A percentile compares a stretch with the other conserved stretches of the same genome.
Conservation (phyloP, 2,329 filamentous ascomycete genomes). For the Botrytis sinoallii region DNA sequence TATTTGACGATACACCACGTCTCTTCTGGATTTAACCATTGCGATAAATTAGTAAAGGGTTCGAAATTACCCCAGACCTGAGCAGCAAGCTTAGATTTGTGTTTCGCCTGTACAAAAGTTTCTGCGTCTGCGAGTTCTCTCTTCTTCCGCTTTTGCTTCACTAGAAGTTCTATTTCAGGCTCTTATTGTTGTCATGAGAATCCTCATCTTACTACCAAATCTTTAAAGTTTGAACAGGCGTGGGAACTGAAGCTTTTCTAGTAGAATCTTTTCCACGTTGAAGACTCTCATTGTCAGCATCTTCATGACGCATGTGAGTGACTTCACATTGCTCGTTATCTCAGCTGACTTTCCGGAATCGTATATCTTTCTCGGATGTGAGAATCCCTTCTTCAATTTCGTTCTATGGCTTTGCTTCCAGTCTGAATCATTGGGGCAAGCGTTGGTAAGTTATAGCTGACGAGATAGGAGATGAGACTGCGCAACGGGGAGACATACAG, state of each 20-base stretch:
- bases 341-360: neutral
- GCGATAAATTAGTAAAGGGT: neutral
- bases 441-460: neutral
- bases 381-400: neutral
- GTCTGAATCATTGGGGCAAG: too few species aligned
- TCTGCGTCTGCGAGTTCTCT: too few species aligned
- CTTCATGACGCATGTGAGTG: neutral
- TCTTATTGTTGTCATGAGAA: accelerated
- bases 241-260: neutral
- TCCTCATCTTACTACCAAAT: neutral
- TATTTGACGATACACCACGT: too few species aligned
- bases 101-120: too few species aligned
- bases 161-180: neutral
- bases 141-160: neutral
- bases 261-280: neutral
- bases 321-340: neutral
- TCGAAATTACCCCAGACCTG: too few species aligned
- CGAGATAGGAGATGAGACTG: neutral
- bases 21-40: neutral
- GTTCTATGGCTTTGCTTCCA: neutral
- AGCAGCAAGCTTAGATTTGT: neutral
- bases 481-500: neutral
- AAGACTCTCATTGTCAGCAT: neutral
- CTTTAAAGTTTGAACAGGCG: too few species aligned
- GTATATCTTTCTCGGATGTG: neutral